These are phyloP conservation scores for Hyphopichia fennica DNA, from an alignment of 1,139 yeast species.

Conservation along the genomic window DNA sequence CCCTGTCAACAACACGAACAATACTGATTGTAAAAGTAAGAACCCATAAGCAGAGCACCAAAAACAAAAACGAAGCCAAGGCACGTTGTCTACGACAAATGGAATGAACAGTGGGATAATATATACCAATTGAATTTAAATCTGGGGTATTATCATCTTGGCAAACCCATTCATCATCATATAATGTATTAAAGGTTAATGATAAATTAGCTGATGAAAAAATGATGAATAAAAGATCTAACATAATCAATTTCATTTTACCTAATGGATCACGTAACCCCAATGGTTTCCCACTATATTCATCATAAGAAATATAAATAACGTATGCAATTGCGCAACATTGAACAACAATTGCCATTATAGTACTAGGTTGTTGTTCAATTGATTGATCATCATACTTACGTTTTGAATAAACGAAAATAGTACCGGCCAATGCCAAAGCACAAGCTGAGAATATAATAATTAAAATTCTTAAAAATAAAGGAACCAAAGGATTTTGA, in stretches of 20 bases:
- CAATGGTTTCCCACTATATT: slow-evolving; percentile 85
- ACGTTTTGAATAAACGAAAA: slow-evolving; percentile 49
- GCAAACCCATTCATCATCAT: slow-evolving; percentile 85
- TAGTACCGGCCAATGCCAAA: slow-evolving; percentile 66
- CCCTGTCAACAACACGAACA: slow-evolving; percentile 78
- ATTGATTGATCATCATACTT: slow-evolving; percentile 43
- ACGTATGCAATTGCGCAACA: slow-evolving; percentile 76
- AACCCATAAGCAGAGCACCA: slow-evolving; percentile 81
- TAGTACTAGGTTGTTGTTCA: slow-evolving; percentile 82
- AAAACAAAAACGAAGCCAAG: slow-evolving; percentile 73
- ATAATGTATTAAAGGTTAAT: slow-evolving; percentile 79
- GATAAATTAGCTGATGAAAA: slow-evolving; percentile 90
- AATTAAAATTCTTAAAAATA: slow-evolving; percentile 69
- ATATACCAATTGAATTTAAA: slow-evolving; percentile 19
- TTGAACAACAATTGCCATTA: slow-evolving; percentile 89
- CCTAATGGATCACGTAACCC: slow-evolving; percentile 84
- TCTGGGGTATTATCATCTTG: slow-evolving; percentile 21
- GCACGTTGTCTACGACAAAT: slow-evolving; percentile 83
- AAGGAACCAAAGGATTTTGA: slow-evolving; percentile 78
- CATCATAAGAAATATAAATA: slow-evolving; percentile 83
- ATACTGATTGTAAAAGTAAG: slow-evolving; percentile 81
- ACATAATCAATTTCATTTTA: slow-evolving; percentile 71
- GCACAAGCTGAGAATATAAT: slow-evolving; percentile 62
- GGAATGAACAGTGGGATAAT: slow-evolving; percentile 33
- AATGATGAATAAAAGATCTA: slow-evolving; percentile 86